A percentile compares a stretch with the other conserved stretches of the same genome.
Evolutionary conservation across 2,329 filamentous ascomycete genomes (phyloP).

Genomic region (Lasiodiplodia sp.): DNA sequence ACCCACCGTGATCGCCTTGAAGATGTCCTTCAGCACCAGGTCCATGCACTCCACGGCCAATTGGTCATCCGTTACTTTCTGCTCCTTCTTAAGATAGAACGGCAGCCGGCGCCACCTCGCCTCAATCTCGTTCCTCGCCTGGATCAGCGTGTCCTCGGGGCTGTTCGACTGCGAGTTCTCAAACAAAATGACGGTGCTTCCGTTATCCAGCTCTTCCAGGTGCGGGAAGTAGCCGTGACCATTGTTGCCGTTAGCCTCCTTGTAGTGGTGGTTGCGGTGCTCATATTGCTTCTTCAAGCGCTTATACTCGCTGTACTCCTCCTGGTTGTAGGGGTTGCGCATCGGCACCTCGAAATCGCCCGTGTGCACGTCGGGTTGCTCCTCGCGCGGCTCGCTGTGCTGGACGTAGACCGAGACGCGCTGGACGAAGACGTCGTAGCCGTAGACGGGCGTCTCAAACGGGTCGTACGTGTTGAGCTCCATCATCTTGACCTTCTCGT

Average conservation of each 20-base stretch:
- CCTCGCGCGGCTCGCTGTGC: slow-evolving; percentile 45
- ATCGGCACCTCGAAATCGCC: slow-evolving; percentile 45
- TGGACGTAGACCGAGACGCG: slow-evolving; percentile 60
- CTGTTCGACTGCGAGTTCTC: slow-evolving; percentile 57
- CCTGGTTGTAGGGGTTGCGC: slow-evolving; percentile 55
- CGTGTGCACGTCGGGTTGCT: background rate
- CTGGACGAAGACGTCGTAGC: slow-evolving; percentile 59
- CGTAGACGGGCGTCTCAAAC: slow-evolving; percentile 52
- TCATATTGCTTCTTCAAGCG: slow-evolving; percentile 38
- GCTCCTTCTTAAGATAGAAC: slow-evolving; percentile 57
- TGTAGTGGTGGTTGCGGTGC: background rate
- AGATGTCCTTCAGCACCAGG: slow-evolving; percentile 58
- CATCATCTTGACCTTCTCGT: slow-evolving; percentile 53
- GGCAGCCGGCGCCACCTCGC: slow-evolving; percentile 61
- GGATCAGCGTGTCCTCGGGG: slow-evolving; percentile 58
- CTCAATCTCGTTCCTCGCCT: slow-evolving; percentile 59
- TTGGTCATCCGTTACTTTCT: slow-evolving; percentile 51
- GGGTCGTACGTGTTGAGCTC: slow-evolving; percentile 59
- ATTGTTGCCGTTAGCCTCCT: background rate
- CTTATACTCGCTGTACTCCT: slow-evolving; percentile 44
- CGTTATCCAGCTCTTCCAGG: slow-evolving; percentile 56
- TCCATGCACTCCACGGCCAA: slow-evolving; percentile 59
- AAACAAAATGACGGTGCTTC: slow-evolving; percentile 61
- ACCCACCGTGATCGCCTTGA: slow-evolving; percentile 53
- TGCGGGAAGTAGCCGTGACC: slow-evolving; percentile 47